Conservation (phyloP, 2,329 filamentous ascomycete species). For the Thielaviopsis euricoi region DNA sequence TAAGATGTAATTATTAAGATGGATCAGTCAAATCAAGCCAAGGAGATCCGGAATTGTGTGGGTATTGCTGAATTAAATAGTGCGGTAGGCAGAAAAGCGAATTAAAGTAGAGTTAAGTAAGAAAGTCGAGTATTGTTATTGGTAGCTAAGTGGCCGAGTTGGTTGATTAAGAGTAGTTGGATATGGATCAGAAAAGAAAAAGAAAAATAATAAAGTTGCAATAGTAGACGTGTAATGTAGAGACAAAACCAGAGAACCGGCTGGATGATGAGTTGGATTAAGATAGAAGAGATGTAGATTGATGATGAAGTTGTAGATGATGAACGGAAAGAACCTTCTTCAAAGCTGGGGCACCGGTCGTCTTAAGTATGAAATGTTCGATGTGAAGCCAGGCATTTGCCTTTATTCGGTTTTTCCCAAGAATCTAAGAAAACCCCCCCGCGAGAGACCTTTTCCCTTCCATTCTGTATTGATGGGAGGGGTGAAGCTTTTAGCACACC, state of each 20-base stretch:
- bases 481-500: too few species aligned
- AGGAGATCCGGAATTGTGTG: neutral
- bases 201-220: neutral
- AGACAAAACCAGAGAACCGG: constrained; percentile 2
- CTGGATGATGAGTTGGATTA: constrained; percentile 3
- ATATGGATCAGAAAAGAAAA: neutral
- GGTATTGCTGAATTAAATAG: neutral
- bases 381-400: too few species aligned
- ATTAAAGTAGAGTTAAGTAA: constrained; percentile 1
- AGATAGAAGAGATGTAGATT: neutral
- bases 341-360: too few species aligned
- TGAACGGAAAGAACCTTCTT: neutral
- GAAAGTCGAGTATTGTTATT: neutral
- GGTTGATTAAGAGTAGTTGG: neutral
- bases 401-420: too few species aligned
- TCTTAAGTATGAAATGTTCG: too few species aligned
- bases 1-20: neutral
- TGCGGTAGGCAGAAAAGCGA: neutral
- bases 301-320: neutral
- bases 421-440: too few species aligned
- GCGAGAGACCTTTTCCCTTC: too few species aligned
- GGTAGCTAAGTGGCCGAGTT: neutral
- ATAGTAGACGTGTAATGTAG: neutral
- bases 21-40: too few species aligned
- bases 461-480: too few species aligned